Base-by-base conservation (phyloP, 1,284 basidiomycete species). In the Moesziomyces parantarcticus region DNA sequence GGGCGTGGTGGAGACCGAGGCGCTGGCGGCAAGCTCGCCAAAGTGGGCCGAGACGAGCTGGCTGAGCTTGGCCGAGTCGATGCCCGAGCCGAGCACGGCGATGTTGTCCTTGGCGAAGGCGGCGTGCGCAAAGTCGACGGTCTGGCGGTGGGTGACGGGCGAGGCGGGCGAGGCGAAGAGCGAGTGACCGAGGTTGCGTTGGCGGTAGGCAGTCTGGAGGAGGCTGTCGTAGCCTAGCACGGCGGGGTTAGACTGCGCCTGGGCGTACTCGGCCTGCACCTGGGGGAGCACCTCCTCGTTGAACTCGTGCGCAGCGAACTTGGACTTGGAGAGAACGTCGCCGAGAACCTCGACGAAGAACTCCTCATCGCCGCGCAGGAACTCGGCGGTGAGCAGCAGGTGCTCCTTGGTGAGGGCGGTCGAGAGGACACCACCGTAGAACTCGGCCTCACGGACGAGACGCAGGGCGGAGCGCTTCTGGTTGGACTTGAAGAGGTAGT, bases 391-490 rank as follows among this genome's bases (percentile, higher is more conserved):
- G 79, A 95, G 86, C 72, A 93, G 90, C 48, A 99, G 88, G 86
- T 97, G 91, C 87, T 99, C 96, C 79, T 95, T 88, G 42, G 91
- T 89, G 77, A 98, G 87, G 73, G 89, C 90, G 61, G 94, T 87
- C 47, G 93, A 94, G 75, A 99, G 88, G 57, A 96, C 89, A 84
- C 95, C 96, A 68, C 96, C 97, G 85, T 93, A 92, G 56, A 97
- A 88, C 86, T 99, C 96, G 65, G 92, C 90, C 85, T 97, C 94
- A 75, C 96, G 90, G 72, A 95, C 90, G 48, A 92, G 93, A 74
- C 92, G 92, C 84, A 99, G 88, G 52, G 94, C 91, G 50, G 95
- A 96, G 77, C 93, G 90, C 76, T 77, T 74, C 51, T 75, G 70
- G 58, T 77, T 83, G 39, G 81, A 81, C 71, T 78, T 78, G 81